Conservation (phyloP, 2,329 filamentous ascomycete genomes). For the Nothophoma quercina region DNA sequence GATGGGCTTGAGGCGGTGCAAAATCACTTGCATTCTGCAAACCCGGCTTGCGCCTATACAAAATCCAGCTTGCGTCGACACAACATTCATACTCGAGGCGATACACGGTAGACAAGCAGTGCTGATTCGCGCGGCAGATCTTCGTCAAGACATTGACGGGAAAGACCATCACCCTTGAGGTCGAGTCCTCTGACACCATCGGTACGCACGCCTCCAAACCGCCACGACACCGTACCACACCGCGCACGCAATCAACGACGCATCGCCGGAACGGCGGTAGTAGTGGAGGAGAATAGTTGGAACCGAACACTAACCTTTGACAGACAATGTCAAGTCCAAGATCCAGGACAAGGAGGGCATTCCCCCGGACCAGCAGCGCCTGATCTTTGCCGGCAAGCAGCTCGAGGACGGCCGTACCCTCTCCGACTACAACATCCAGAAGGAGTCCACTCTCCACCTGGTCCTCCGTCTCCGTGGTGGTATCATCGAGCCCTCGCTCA, state of each 20-base stretch:
- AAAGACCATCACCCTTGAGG: constrained; percentile 99
- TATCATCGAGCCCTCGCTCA: constrained; percentile 97
- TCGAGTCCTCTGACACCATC: constrained; percentile 98
- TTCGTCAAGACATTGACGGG: constrained; percentile 97
- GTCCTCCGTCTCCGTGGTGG: constrained; percentile 99
- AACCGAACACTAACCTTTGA: constrained; percentile 28
- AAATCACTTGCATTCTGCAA: too few relatives aligned
- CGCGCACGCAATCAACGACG: constrained; percentile 24
- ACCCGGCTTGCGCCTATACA: too few relatives aligned
- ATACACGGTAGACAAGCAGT: too few relatives aligned
- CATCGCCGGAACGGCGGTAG: constrained; percentile 7
- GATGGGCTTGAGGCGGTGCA: too few relatives aligned
- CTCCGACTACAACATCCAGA: constrained; percentile 99
- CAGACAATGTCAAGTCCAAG: constrained; percentile 99
- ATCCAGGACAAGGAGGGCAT: constrained; percentile 99
- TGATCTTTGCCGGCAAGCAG: constrained; percentile 99
- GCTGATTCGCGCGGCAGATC: constrained; percentile 55
- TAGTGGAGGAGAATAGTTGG: constrained; percentile 1
- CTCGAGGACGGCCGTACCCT: constrained; percentile 97
- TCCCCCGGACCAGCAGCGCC: constrained; percentile 94
- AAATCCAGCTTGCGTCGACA: too few relatives aligned
- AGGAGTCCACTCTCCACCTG: constrained; percentile 98
- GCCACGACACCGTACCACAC: constrained; percentile 23
- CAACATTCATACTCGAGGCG: too few relatives aligned
- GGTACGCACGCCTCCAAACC: constrained; percentile 39